These are phyloP conservation scores for Dothistroma septosporum DNA, from an alignment of 2,329 filamentous ascomycete species.

Conservation along the genomic window DNA sequence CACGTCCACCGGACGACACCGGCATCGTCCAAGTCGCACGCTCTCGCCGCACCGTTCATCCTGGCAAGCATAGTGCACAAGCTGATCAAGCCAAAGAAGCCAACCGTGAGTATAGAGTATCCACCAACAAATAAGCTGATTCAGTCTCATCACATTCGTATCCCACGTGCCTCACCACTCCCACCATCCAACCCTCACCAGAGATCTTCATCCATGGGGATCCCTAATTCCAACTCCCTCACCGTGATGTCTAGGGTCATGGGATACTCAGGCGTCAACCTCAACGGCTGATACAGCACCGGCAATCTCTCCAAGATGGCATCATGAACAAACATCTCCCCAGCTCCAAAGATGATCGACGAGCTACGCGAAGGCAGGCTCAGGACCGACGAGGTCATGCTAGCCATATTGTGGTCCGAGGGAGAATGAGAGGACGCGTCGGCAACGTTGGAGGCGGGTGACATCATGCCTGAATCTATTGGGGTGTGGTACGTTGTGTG, in stretches of 20 bases:
- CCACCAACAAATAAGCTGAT: too few species aligned
- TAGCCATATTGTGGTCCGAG: neutral
- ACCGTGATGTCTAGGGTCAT: neutral
- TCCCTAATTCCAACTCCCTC: neutral
- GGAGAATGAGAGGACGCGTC: neutral
- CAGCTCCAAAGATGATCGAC: slow-evolving; percentile 1
- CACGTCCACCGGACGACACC: neutral
- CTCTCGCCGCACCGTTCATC: too few species aligned
- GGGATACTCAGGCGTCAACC: slow-evolving; percentile 1
- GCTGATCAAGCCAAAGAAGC: too few species aligned
- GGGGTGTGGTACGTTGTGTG: neutral
- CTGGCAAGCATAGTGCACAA: too few species aligned
- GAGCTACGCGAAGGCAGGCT: slow-evolving; percentile 4
- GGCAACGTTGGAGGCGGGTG: slow-evolving; percentile 5
- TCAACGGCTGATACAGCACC: neutral
- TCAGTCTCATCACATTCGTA: too few species aligned
- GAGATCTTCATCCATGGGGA: neutral
- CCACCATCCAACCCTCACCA: neutral
- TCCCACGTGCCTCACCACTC: too few species aligned
- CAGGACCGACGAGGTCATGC: slow-evolving; percentile 7
- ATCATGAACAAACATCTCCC: neutral
- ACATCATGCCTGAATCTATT: neutral
- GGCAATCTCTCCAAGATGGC: neutral
- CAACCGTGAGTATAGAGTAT: too few species aligned
- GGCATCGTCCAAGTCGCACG: too few species aligned